Evolutionary conservation across 1,139 yeast genomes (phyloP).

Genomic region (Yamadazyma oceani): DNA sequence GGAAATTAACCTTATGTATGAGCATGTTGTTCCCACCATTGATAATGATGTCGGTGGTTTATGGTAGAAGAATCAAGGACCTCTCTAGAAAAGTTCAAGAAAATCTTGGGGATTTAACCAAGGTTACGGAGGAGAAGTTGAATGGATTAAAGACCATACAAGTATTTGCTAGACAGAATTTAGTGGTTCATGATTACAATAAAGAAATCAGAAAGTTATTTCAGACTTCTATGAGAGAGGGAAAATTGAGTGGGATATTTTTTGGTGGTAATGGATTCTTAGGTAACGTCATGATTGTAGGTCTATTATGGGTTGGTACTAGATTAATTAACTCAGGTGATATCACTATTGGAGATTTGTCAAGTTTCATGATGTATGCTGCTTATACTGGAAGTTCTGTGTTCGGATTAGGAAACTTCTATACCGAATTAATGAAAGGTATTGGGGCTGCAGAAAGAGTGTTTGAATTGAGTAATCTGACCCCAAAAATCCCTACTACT

Average conservation of each 20-base stretch:
- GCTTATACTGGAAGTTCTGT: slow-evolving; percentile 90
- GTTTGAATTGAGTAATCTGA: slow-evolving; percentile 80
- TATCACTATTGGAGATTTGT: slow-evolving; percentile 82
- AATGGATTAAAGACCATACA: slow-evolving; percentile 87
- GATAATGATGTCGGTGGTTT: slow-evolving; percentile 68
- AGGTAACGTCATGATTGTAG: slow-evolving; percentile 77
- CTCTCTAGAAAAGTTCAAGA: slow-evolving; percentile 80
- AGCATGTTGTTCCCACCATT: slow-evolving; percentile 81
- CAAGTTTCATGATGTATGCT: slow-evolving; percentile 92
- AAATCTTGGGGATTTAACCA: slow-evolving; percentile 81
- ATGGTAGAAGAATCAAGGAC: slow-evolving; percentile 76
- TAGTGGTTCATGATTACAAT: slow-evolving; percentile 49
- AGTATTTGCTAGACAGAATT: slow-evolving; percentile 81
- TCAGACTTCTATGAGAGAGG: slow-evolving; percentile 75
- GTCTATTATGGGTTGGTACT: slow-evolving; percentile 79
- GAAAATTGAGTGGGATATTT: slow-evolving; percentile 72
- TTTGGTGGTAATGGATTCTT: slow-evolving; percentile 76
- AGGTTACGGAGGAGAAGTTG: slow-evolving; percentile 88
- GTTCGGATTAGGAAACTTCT: slow-evolving; percentile 85
- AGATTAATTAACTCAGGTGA: slow-evolving; percentile 69
- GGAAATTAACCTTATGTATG: slow-evolving; percentile 74
- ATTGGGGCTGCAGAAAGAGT: slow-evolving; percentile 94
- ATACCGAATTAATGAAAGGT: slow-evolving; percentile 94
- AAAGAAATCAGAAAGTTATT: slow-evolving; percentile 73
- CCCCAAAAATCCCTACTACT: slow-evolving; percentile 66